Evolutionary conservation across 2,329 filamentous ascomycete species (phyloP), one percentile per base, ranked within the genome.

Genomic region (Scortechinia acanthostroma): DNA sequence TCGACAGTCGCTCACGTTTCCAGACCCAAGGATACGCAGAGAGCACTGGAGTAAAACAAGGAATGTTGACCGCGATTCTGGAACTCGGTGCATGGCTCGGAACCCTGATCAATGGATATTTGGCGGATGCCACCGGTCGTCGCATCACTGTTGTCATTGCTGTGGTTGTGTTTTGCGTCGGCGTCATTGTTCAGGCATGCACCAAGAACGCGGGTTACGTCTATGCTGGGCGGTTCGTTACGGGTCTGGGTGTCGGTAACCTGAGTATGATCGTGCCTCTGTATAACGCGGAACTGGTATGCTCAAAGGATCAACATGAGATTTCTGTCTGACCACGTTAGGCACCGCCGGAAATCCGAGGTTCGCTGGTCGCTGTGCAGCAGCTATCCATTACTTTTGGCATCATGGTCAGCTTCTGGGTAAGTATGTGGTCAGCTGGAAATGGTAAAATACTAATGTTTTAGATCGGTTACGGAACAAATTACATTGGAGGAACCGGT

Each of bases 11-110:
- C n/a, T 40, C 6, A 13, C 47, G 47, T 20, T 42, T 21, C 20
- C 20, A 43, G 45, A 53, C 51, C 21, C 42, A 52, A 17, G 51
- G 46, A 21, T 54, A 47, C 28, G 50, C 51, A 22, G 46, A 33
- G 4, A 42, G 37, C 3, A 47, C 49, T 21, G 52, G 52, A 30
- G 47, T 48, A 25, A 22, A 45, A n/a, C 49, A 70, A 47, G 69
- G 69, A 22, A 71, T 68, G 69, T 58, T 72, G 17, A 68, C 67
- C 33, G 42, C 60, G 1, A 64, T 69, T 49, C 55, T 66, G 14
- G 61, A 66, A 45, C 52, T 66, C 2, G 63, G 63, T 42, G 63
- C 60, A 17, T 64, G 60, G 60, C 46, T 62, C 2, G 63, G 63
- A 30, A 59, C 62, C 4, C 42, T 66, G 4, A 51, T 55, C 22